A percentile compares a stretch with the other conserved stretches of the same genome.
Evolutionary conservation across 371 early-diverging fungal genomes (phyloP).

Genomic region (Syncephalastrum racemosum): DNA sequence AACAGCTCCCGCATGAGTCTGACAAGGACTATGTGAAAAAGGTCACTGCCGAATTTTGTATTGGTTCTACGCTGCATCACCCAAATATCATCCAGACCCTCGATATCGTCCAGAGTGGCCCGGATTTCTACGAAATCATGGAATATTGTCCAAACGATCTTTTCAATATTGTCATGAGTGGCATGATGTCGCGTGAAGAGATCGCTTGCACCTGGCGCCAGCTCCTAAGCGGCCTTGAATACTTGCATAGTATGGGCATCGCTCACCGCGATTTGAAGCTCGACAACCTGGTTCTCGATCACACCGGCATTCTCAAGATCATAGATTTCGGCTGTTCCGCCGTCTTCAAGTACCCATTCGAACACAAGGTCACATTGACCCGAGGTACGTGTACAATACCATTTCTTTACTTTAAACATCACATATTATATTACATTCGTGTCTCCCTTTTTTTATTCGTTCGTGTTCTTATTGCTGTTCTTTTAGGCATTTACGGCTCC

Average conservation of each 20-base stretch:
- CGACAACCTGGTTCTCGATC: conserved; percentile 82
- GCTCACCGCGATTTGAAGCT: conserved; percentile 88
- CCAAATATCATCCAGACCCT: conserved; percentile 85
- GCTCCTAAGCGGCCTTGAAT: conserved; percentile 70
- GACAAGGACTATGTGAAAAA: conserved; percentile 83
- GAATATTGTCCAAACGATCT: conserved; percentile 80
- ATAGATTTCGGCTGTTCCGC: conserved; percentile 94
- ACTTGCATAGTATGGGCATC: conserved; percentile 76
- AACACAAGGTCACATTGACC: conserved; percentile 50
- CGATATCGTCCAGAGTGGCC: conserved; percentile 71
- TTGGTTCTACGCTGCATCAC: conserved; percentile 79
- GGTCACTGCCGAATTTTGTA: conserved; percentile 83
- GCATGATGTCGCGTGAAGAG: conserved; percentile 66
- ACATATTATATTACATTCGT: no score
- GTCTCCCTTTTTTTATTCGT: not conserved
- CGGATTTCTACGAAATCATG: conserved; percentile 71
- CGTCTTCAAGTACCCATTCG: conserved; percentile 75
- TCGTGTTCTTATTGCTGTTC: conserved; percentile 7
- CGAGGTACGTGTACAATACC: conserved; percentile 43
- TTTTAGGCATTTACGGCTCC: conserved; percentile 74
- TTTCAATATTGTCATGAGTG: conserved; percentile 69
- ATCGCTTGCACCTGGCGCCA: conserved; percentile 74
- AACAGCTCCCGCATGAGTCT: conserved; percentile 62
- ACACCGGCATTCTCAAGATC: conserved; percentile 76
- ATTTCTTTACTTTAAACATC: no score